These are phyloP conservation scores for Magnolia sinica DNA, from an alignment of 164 flowering plant genomes.

Conservation along the genomic window DNA sequence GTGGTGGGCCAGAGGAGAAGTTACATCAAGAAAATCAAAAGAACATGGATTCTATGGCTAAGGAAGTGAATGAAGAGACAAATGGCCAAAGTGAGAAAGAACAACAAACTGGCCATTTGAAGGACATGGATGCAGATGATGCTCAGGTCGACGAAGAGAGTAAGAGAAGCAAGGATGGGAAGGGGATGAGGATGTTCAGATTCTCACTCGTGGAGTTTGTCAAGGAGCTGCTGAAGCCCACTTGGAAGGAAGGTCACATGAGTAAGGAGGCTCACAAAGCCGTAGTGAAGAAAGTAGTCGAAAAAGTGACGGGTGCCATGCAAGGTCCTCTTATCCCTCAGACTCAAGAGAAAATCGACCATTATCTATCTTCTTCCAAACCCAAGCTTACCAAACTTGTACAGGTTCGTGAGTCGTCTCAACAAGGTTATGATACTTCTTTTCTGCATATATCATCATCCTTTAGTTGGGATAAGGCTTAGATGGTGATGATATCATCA, in stretches of 20 bases:
- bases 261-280: conserved; percentile 82
- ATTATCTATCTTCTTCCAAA: conserved; percentile 62
- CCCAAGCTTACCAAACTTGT: conserved; percentile 80
- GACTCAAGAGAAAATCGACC: conserved; percentile 76
- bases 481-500: neutral
- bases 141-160: conserved; percentile 25
- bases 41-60: conserved; percentile 4
- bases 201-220: conserved; percentile 75
- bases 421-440: no score
- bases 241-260: conserved; percentile 91
- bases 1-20: conserved; percentile 12
- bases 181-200: conserved; percentile 61
- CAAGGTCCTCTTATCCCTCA: conserved; percentile 61
- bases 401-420: conserved; percentile 42
- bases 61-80: conserved; percentile 1
- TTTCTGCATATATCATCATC: no score
- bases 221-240: conserved; percentile 82
- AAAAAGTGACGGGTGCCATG: conserved; percentile 68
- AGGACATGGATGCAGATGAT: conserved; percentile 26
- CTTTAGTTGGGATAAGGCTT: no score
- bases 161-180: conserved; percentile 52
- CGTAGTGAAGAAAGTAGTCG: conserved; percentile 88
- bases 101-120: conserved; percentile 13
- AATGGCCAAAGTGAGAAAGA: conserved; percentile 3
- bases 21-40: conserved; percentile 10